These are phyloP conservation scores for Diaporthe helianthi DNA, from an alignment of 2,329 filamentous ascomycete genomes.

Conservation along the genomic window DNA sequence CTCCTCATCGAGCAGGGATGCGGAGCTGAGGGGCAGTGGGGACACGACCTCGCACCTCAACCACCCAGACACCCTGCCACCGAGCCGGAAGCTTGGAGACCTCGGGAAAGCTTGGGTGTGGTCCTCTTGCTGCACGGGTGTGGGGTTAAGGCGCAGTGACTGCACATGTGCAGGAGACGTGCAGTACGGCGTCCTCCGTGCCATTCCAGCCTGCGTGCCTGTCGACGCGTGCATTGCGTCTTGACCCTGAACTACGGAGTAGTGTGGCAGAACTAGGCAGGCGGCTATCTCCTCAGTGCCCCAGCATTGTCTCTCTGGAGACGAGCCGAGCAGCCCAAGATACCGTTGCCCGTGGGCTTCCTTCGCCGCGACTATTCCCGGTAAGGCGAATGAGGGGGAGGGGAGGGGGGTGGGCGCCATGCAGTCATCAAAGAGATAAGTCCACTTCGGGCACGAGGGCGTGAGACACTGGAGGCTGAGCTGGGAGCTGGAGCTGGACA, in stretches of 20 bases:
- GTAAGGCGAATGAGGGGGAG: neutral
- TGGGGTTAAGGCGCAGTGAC: constrained; percentile 24
- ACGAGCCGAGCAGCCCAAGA: constrained; percentile 9
- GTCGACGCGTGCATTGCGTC: constrained; percentile 25
- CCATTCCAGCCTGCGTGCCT: too few species aligned
- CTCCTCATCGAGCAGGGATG: constrained; percentile 19
- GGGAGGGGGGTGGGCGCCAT: too few species aligned
- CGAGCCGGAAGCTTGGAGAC: constrained; percentile 8
- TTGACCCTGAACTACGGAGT: constrained; percentile 23
- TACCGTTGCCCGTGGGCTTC: neutral
- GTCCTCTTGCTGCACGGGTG: constrained; percentile 13
- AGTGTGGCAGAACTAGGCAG: too few species aligned
- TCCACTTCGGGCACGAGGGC: neutral
- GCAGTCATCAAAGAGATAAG: constrained; percentile 18
- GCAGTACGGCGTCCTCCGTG: too few species aligned
- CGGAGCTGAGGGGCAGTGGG: constrained; percentile 24
- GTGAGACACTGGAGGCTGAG: neutral
- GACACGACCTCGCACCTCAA: constrained; percentile 1
- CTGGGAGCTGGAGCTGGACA: neutral
- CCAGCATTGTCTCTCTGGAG: constrained; percentile 6
- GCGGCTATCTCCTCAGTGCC: constrained; percentile 23
- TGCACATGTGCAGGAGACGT: constrained; percentile 24
- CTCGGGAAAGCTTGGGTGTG: constrained; percentile 17
- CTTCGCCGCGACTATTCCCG: constrained; percentile 8
- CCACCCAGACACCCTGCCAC: too few species aligned